Percentiles rank a stretch among this genome's conserved stretches.
phyloP scores from a whole-genome alignment of 116 monocot genomes.

The Papilionanthe hybrid region DNA sequence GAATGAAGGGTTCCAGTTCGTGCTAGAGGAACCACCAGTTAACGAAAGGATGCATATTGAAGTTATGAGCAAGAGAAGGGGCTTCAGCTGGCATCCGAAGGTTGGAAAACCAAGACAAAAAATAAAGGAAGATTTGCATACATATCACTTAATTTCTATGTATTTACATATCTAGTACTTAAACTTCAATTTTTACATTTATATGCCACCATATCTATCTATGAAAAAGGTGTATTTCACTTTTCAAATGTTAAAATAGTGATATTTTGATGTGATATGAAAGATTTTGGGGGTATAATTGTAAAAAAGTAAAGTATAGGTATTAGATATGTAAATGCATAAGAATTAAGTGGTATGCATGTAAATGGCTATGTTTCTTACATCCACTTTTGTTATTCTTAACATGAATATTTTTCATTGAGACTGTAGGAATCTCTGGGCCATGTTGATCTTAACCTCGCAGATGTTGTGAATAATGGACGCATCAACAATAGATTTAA shows the following conservation, averaged over 20 bases:
- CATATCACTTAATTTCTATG: no score
- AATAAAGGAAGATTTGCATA: neutral
- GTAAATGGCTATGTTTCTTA: neutral
- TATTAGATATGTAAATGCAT: no score
- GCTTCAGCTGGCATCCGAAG: conserved; percentile 41
- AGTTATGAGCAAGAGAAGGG: conserved; percentile 59
- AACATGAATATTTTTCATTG: neutral
- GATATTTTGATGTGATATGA: no score
- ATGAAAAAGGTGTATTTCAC: no score
- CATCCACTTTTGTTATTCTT: neutral
- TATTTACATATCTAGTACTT: no score
- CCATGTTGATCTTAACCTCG: conserved; percentile 57
- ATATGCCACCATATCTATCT: no score
- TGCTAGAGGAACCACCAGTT: conserved; percentile 60
- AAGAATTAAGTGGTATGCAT: no score
- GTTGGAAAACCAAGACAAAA: conserved; percentile 14
- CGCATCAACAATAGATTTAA: conserved; percentile 71
- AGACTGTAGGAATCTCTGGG: conserved; percentile 64
- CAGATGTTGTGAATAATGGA: conserved; percentile 69
- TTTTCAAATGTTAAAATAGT: no score
- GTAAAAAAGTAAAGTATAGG: no score
- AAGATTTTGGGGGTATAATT: no score
- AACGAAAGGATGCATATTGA: conserved; percentile 67
- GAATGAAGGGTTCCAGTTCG: conserved; percentile 75
- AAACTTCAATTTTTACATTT: no score